These are phyloP conservation scores for Cyclotella sp. DNA, from an alignment of 108 stramenopile species.

Conservation along the genomic window DNA sequence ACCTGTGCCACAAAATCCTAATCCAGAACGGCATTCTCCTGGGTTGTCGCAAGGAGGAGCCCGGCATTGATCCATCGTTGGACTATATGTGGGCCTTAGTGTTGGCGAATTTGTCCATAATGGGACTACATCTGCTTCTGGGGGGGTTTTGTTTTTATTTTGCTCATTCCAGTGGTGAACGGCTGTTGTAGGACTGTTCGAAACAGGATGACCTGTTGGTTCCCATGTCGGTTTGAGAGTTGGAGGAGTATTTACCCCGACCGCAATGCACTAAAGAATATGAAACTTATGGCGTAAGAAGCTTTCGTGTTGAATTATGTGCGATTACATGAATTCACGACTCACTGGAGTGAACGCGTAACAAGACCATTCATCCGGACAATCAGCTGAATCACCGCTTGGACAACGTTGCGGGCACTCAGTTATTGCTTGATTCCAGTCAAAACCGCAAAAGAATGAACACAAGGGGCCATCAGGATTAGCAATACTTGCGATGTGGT, in stretches of 20 bases:
- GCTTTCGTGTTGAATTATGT: background rate
- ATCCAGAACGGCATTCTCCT: conserved; percentile 39
- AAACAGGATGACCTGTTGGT: conserved; percentile 33
- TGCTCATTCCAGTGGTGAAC: conserved; percentile 24
- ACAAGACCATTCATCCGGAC: conserved; percentile 39
- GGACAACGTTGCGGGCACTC: conserved; percentile 48
- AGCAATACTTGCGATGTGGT: background rate
- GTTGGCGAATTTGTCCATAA: conserved; percentile 18
- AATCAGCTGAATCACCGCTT: conserved; percentile 37
- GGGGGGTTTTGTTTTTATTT: conserved; percentile 9
- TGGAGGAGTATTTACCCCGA: conserved; percentile 20
- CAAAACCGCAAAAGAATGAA: conserved; percentile 34
- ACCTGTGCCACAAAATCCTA: conserved; percentile 41
- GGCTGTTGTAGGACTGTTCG: conserved; percentile 27
- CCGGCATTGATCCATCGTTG: conserved; percentile 34
- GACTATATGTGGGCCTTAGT: conserved; percentile 26
- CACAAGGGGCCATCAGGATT: conserved; percentile 26
- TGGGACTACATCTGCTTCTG: background rate
- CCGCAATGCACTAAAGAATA: conserved; percentile 11
- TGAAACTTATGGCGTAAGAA: background rate
- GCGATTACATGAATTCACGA: background rate
- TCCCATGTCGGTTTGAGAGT: conserved; percentile 53
- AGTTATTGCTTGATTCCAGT: conserved; percentile 55
- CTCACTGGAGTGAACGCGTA: conserved; percentile 46
- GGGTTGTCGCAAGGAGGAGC: conserved; percentile 37